phyloP scores from a whole-genome alignment of 2,329 filamentous ascomycete species.

The Davidsoniella neocaledoniae region DNA sequence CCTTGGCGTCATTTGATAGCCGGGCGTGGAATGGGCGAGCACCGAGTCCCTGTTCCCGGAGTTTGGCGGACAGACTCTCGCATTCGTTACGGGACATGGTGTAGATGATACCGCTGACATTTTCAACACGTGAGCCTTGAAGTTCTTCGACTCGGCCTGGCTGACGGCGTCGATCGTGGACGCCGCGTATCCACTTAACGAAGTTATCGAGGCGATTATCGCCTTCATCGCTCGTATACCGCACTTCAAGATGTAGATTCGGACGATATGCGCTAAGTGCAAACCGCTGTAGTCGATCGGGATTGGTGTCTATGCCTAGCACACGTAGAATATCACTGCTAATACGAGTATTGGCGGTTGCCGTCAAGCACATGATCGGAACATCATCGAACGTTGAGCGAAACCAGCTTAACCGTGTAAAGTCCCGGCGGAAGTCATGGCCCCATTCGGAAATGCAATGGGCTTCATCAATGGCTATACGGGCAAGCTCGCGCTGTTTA shows the following conservation, averaged over 20 bases:
- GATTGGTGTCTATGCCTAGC: conserved; percentile 45
- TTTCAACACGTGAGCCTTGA: conserved; percentile 38
- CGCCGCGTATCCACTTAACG: conserved; percentile 55
- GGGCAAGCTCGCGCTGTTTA: conserved; percentile 65
- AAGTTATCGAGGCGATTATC: conserved; percentile 60
- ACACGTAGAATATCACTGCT: conserved; percentile 67
- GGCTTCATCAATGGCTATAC: conserved; percentile 83
- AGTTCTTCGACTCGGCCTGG: conserved; percentile 44
- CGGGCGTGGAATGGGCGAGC: conserved; percentile 60
- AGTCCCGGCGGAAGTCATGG: conserved; percentile 88
- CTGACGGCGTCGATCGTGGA: conserved; percentile 50
- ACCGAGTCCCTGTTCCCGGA: conserved; percentile 52
- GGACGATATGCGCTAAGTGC: conserved; percentile 68
- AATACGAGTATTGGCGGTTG: conserved; percentile 70
- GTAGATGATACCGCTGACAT: conserved; percentile 65
- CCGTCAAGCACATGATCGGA: conserved; percentile 83
- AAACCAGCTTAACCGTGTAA: conserved; percentile 77
- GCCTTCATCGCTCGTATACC: conserved; percentile 62
- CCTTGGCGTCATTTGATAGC: conserved; percentile 49
- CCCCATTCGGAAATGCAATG: conserved; percentile 98
- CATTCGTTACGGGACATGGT: conserved; percentile 60
- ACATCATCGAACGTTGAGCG: conserved; percentile 65
- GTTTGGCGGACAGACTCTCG: conserved; percentile 48
- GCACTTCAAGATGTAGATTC: conserved; percentile 82
- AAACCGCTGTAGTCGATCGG: conserved; percentile 52